phyloP scores from a whole-genome alignment of 1,284 basidiomycete species.

The Tilletia setariae region DNA sequence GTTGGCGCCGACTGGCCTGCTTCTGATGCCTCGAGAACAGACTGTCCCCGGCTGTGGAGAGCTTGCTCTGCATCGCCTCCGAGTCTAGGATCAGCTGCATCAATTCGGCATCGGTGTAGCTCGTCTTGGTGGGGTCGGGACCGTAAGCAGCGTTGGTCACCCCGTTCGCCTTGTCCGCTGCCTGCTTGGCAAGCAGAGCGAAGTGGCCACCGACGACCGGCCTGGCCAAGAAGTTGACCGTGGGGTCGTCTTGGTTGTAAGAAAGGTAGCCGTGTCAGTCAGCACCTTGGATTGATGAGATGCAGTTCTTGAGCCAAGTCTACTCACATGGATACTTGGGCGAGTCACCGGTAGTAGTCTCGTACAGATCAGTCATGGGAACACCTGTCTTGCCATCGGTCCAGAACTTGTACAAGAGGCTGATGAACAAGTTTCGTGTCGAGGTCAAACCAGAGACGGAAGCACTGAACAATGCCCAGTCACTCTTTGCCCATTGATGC shows the following conservation, averaged over 20 bases:
- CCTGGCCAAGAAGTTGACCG: constrained; percentile 51
- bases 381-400: constrained; percentile 49
- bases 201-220: constrained; percentile 55
- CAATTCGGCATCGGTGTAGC: constrained; percentile 2
- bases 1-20: not conserved
- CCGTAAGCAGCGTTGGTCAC: constrained; percentile 27
- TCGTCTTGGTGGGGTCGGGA: constrained; percentile 11
- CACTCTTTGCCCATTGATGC: constrained; percentile 53
- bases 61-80: not conserved
- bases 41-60: not conserved
- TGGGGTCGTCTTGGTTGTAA: constrained; percentile 33
- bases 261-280: not conserved
- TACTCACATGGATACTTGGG: constrained; percentile 24
- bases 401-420: constrained; percentile 46
- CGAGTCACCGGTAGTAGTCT: constrained; percentile 42
- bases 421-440: constrained; percentile 48
- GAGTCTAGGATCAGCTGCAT: not conserved
- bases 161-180: constrained; percentile 50
- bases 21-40: not conserved
- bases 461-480: constrained; percentile 55
- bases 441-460: constrained; percentile 34
- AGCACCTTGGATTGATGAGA: too few species aligned
- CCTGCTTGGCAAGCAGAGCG: constrained; percentile 49
- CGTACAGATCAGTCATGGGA: constrained; percentile 51
- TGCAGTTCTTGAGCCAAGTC: too few species aligned